A percentile compares a stretch with the other conserved stretches of the same genome.
Evolutionary conservation across 768 basidiomycete genomes (phyloP).

Genomic region (Tricholoma furcatifolium): DNA sequence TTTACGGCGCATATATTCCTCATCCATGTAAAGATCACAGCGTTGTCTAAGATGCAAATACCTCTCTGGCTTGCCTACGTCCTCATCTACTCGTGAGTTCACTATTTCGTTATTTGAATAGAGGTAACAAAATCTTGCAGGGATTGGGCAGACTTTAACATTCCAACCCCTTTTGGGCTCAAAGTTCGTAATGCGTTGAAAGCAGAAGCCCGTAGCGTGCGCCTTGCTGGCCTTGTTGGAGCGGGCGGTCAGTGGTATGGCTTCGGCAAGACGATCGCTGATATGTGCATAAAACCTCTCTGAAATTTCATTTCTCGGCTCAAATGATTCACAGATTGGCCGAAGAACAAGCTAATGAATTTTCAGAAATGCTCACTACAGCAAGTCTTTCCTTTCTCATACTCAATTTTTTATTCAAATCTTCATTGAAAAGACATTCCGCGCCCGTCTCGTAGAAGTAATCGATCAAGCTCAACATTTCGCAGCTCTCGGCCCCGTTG

Average conservation of each 20-base stretch:
- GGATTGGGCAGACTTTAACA: conserved; percentile 87
- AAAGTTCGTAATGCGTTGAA: conserved; percentile 85
- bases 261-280: conserved; percentile 84
- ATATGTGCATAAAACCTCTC: conserved; percentile 50
- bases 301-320: background rate
- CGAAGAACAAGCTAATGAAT: conserved; percentile 68
- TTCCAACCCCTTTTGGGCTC: conserved; percentile 73
- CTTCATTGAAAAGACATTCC: conserved; percentile 58
- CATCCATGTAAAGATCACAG: conserved; percentile 58
- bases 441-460: conserved; percentile 70
- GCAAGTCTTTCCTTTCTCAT: conserved; percentile 30
- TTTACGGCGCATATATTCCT: background rate
- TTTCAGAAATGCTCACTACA: conserved; percentile 71
- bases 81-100: conserved; percentile 68
- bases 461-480: conserved; percentile 91
- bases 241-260: conserved; percentile 91
- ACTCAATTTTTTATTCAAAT: background rate
- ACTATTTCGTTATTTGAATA: background rate
- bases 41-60: conserved; percentile 73
- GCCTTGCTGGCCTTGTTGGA: conserved; percentile 79
- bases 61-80: conserved; percentile 93
- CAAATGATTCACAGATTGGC: conserved; percentile 52
- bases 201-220: conserved; percentile 85
- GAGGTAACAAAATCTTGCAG: conserved; percentile 35
- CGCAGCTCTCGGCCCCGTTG: conserved; percentile 63